Base-by-base conservation (phyloP, 345 rosid species). In the Ceriops tagal region DNA sequence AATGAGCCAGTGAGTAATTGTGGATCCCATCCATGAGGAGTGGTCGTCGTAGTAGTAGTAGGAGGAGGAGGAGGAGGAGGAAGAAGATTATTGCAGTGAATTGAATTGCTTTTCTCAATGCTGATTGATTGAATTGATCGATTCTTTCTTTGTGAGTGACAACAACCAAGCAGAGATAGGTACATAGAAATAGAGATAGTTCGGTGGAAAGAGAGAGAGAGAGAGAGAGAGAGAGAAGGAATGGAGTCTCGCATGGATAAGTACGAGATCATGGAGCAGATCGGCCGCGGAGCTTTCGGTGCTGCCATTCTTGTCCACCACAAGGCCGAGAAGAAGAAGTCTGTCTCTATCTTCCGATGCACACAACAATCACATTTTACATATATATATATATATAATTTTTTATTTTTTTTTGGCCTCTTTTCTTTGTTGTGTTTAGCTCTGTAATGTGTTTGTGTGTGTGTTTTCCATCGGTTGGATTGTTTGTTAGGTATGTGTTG, bases 181-280 rank as follows among this genome's bases (percentile, higher is more conserved):
- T 34, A 8, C 9, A 8, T 31, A 5, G 6, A 31, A 5, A 31
- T 5, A 31, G 0, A 31, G 34, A 31, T 0, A 39, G 34, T 28
- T 37, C 47, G 64, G 59, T 58, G 61, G 62, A 34, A 57, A 47
- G 22, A 51, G 15, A 53, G 62, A 60, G 39, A 27, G 58, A 73
- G 37, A 34, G 13, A 58, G 65, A 51, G 9, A 53, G 62, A 60
- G 39, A 27, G 58, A 73, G 37, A 34, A 34, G 77, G 53, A 64
- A 86, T 92, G 93, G 96, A 92, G 85, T 95, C 99, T 35, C 83
- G 96, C 46, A 95, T 95, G 99, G 99, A 95, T 87, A 96, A 86
- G 70, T 95, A 95, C 57, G 99, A 95, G 89, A 86, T 95, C 82
- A 95, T 95, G 97, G 99, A 92, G 74, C 99, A 92, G 91, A 92